Evolutionary conservation across 2,329 filamentous ascomycete species (phyloP).

Genomic region (Alternaria dauci): DNA sequence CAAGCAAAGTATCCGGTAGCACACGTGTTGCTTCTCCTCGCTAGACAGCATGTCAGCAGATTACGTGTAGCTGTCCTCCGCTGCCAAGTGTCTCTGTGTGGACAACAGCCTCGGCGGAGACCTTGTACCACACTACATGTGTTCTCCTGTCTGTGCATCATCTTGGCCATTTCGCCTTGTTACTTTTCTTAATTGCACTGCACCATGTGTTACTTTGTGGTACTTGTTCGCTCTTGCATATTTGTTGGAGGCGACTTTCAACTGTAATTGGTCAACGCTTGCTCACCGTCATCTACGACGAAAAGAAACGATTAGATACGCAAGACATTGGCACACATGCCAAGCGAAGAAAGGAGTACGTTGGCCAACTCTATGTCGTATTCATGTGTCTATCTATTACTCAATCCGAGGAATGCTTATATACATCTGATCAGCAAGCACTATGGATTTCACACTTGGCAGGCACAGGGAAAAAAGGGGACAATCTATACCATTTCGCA

Average conservation of each 20-base stretch:
- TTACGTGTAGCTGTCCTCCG: constrained; percentile 5
- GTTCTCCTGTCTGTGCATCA: constrained; percentile 4
- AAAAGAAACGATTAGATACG: not conserved
- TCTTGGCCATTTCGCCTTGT: constrained; percentile 8
- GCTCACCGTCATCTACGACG: not conserved
- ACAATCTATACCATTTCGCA: not conserved
- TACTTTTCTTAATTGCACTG: constrained; percentile 3
- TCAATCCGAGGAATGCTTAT: not conserved
- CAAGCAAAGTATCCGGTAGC: constrained; percentile 5
- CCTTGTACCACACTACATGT: constrained; percentile 7
- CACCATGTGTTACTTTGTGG: not conserved
- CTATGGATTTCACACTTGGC: too few relatives aligned
- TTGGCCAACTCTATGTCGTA: not conserved
- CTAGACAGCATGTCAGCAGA: constrained; percentile 2
- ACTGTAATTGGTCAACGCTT: not conserved
- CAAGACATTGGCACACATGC: not conserved
- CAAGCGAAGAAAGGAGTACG: not conserved
- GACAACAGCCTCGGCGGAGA: constrained; percentile 11
- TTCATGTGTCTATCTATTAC: not conserved
- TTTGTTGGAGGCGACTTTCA: not conserved
- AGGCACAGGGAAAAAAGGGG: too few relatives aligned
- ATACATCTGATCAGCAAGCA: not conserved
- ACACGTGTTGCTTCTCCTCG: constrained; percentile 7
- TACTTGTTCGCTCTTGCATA: not conserved
- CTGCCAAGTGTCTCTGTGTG: constrained; percentile 16